Base-by-base conservation (phyloP, 202 grass and related monocot genomes). In the Digitaria exilis region DNA sequence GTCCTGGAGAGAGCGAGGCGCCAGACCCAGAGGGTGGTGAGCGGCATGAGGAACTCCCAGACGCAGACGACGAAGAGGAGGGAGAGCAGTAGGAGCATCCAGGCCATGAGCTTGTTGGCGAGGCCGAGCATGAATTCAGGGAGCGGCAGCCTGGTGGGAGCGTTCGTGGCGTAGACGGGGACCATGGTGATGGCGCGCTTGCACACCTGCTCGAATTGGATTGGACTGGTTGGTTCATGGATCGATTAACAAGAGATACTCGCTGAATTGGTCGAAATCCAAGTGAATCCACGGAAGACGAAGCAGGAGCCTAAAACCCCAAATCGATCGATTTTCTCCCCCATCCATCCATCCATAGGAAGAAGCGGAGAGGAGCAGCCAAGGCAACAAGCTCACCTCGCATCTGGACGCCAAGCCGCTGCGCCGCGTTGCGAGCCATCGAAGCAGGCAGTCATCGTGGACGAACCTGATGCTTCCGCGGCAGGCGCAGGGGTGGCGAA, bases 401-500 rank as follows among this genome's bases (percentile, higher is more conserved):
- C 89, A 91, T 64, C 63, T 66, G 48, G 42, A 57, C 10, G 46
- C 52, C n/a, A 56, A 21, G 74, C 19, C 58, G n/a, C 26, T 19
- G 55, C 73, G 71, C 19, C 82, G 75, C 73, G 78, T 66, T 68
- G 66, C 63, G 29, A 91, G 82, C 89, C 89, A 88, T 69, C 80
- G 85, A 22, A 85, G 78, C 73, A 91, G 89, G 85, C 89, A 91
- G 18, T 84, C 85, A 64, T 91, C 75, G 48, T 91, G 85, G 46
- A 91, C 84, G 72, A 77, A 91, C 56, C 68, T 77, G 81, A 88
- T 88, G 77, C 70, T 85, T 56, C 81, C 89, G 58, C 77, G 81
- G 85, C 85, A 91, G 21, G 85, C 80, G 82, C 89, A 91, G 44
- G 84, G 89, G 32, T 81, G 82, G 4, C 85, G 89, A 2, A 91